These are phyloP conservation scores for Chrysoporthe puriensis DNA, from an alignment of 2,329 filamentous ascomycete genomes.

Conservation along the genomic window DNA sequence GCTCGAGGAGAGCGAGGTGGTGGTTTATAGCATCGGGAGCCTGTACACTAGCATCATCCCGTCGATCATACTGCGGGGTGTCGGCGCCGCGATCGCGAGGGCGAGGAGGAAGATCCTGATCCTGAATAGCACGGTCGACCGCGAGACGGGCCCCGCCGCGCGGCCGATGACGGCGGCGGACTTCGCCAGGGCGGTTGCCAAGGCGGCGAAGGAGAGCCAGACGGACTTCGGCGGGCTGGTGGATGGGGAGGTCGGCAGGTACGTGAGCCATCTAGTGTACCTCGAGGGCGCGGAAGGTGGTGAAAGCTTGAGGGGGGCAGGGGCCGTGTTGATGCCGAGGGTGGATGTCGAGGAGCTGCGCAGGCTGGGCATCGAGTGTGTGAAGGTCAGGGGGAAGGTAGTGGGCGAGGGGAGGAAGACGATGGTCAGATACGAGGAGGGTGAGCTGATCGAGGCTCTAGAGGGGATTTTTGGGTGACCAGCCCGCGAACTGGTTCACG, in stretches of 20 bases:
- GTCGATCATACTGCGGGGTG: conserved; percentile 75
- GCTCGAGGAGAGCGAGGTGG: conserved; percentile 63
- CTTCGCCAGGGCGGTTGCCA: conserved; percentile 79
- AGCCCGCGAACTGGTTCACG: neutral
- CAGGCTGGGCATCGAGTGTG: conserved; percentile 73
- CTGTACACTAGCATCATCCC: conserved; percentile 90
- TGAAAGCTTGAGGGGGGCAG: neutral
- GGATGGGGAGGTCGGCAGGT: conserved; percentile 54
- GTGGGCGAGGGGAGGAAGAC: conserved; percentile 49
- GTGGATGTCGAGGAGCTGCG: conserved; percentile 70
- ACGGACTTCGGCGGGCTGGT: conserved; percentile 44
- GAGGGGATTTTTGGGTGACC: conserved; percentile 24
- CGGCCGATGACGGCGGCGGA: conserved; percentile 73
- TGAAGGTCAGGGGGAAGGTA: conserved; percentile 75
- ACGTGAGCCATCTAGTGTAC: conserved; percentile 85
- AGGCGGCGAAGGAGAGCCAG: conserved; percentile 72
- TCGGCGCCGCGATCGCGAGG: conserved; percentile 64
- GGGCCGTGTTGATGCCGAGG: conserved; percentile 63
- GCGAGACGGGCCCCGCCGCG: conserved; percentile 77
- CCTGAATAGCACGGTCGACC: conserved; percentile 80
- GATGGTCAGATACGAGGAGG: conserved; percentile 73
- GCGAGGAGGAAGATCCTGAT: conserved; percentile 76
- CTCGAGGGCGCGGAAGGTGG: conserved; percentile 59
- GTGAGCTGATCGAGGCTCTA: conserved; percentile 73
- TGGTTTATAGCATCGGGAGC: conserved; percentile 93